Conservation (phyloP, 139 green algal genomes). For the Desmodesmus armatus region DNA sequence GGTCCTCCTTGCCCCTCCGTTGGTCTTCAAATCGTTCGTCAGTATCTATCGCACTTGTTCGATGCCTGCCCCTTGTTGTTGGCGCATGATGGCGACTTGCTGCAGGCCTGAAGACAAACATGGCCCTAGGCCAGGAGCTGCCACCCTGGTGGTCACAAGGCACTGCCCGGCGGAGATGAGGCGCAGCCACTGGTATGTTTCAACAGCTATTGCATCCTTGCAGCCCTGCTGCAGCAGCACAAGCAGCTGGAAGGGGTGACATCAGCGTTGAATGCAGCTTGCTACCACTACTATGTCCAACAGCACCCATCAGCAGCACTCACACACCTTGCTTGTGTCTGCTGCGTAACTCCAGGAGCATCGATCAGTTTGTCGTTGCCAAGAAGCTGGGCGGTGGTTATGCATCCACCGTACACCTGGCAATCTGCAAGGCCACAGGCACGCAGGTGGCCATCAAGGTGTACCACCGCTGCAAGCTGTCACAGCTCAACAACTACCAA, state of each 20-base stretch:
- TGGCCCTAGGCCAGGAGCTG: conserved; percentile 1
- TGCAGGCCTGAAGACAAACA: conserved; percentile 25
- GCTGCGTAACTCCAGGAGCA: conserved; percentile 47
- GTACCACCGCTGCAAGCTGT: conserved; percentile 69
- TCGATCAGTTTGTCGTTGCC: conserved; percentile 62
- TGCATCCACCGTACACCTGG: conserved; percentile 68
- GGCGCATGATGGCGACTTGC: no score
- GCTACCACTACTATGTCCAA: background rate
- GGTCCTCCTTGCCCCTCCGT: no score
- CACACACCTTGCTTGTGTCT: background rate
- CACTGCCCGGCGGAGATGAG: conserved; percentile 53
- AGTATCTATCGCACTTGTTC: no score
- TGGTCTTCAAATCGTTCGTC: no score
- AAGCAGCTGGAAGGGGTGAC: background rate
- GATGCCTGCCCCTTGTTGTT: no score
- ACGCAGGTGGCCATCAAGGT: conserved; percentile 64
- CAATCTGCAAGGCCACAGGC: conserved; percentile 49
- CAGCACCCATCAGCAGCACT: background rate
- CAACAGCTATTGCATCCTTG: background rate
- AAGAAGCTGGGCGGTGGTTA: conserved; percentile 68
- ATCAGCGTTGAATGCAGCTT: background rate
- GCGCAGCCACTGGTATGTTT: conserved; percentile 48
- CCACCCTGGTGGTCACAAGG: conserved; percentile 49
- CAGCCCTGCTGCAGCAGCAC: background rate
- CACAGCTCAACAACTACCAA: conserved; percentile 68